These are phyloP conservation scores for Aspergillus saccharolyticus DNA, from an alignment of 495 filamentous ascomycete genomes.

Conservation along the genomic window DNA sequence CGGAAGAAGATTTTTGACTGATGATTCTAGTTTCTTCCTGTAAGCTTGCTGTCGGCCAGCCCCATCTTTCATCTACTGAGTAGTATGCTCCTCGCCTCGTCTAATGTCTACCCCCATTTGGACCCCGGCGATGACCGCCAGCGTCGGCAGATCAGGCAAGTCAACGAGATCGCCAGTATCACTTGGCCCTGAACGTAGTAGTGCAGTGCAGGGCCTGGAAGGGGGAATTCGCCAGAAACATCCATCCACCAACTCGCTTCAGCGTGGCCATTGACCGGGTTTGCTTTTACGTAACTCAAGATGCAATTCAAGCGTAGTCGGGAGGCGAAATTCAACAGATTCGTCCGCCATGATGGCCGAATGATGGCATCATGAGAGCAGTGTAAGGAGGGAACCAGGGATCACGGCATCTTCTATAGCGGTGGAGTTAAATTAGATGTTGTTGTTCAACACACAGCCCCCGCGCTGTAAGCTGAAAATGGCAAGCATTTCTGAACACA, in stretches of 20 bases:
- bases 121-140: not conserved
- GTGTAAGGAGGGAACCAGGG: not conserved
- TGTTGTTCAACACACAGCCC: not conserved
- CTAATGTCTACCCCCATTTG: not conserved
- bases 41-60: not conserved
- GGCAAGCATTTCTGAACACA: not conserved
- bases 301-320: conserved; percentile 5
- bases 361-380: conserved; percentile 5
- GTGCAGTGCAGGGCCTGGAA: not conserved
- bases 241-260: conserved; percentile 9
- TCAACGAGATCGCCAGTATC: not conserved
- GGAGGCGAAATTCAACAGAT: not conserved
- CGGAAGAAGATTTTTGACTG: not conserved
- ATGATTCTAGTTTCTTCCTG: not conserved
- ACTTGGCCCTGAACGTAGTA: not conserved
- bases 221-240: conserved; percentile 6
- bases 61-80: not conserved
- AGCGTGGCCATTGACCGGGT: conserved; percentile 20
- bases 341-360: conserved; percentile 2
- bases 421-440: not conserved
- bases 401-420: not conserved
- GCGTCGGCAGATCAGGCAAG: conserved; percentile 1
- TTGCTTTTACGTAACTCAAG: conserved; percentile 26
- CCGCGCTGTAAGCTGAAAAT: not conserved
- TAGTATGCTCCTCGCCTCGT: not conserved